phyloP scores from a whole-genome alignment of 2,329 filamentous ascomycete genomes.

The Epichloe glyceriae region DNA sequence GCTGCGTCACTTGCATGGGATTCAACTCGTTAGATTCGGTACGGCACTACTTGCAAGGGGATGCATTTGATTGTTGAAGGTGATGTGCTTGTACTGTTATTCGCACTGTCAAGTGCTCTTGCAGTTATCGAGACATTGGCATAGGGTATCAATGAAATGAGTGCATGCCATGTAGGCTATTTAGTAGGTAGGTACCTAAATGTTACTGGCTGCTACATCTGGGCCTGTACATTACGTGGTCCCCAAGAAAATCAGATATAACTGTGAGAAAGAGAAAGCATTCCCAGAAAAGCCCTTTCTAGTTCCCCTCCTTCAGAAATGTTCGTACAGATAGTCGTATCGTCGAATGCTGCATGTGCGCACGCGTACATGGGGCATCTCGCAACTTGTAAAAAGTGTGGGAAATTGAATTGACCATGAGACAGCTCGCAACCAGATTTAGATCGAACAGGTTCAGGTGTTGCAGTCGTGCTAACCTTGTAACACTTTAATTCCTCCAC shows the following conservation, averaged over 20 bases:
- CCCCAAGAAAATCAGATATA: neutral
- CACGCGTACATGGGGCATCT: neutral
- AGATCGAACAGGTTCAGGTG: too few relatives aligned
- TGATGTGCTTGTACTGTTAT: too few relatives aligned
- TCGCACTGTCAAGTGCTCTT: neutral
- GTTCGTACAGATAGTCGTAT: neutral
- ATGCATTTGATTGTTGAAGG: too few relatives aligned
- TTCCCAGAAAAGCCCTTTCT: neutral
- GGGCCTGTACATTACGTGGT: neutral
- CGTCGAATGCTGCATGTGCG: neutral
- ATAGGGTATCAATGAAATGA: too few relatives aligned
- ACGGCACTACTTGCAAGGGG: too few relatives aligned
- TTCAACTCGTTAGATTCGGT: too few relatives aligned
- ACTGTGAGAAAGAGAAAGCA: neutral
- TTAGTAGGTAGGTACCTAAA: neutral
- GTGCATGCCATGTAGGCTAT: too few relatives aligned
- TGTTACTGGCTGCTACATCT: neutral
- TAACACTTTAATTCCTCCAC: constrained; percentile 26
- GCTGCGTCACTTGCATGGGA: neutral
- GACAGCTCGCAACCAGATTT: too few relatives aligned
- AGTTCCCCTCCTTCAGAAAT: neutral
- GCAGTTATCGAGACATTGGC: neutral
- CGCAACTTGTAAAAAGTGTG: neutral
- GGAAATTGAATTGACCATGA: neutral
- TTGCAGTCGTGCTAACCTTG: neutral